These are phyloP conservation scores for Rusavskia elegans DNA, from an alignment of 495 filamentous ascomycete species.

Conservation along the genomic window DNA sequence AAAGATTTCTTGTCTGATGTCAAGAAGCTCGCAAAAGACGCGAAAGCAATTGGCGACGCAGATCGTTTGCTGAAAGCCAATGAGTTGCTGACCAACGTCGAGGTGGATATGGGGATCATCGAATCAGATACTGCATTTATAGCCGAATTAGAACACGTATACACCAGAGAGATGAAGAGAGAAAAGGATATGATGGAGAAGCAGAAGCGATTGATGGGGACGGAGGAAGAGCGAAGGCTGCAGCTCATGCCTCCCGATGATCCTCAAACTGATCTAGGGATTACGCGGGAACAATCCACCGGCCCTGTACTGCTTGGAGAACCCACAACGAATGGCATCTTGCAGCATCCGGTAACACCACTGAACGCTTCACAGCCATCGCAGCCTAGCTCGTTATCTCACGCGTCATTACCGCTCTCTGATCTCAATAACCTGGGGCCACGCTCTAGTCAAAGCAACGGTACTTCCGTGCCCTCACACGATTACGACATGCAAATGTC, in stretches of 20 bases:
- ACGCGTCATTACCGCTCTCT: slow-evolving; percentile 20
- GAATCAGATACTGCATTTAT: slow-evolving; percentile 47
- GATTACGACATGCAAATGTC: slow-evolving; percentile 40
- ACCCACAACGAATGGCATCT: slow-evolving; percentile 29
- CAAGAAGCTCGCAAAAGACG: slow-evolving; percentile 67
- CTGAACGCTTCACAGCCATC: slow-evolving; percentile 33
- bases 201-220: slow-evolving; percentile 35
- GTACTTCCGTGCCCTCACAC: slow-evolving; percentile 45
- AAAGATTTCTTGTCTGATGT: slow-evolving; percentile 80
- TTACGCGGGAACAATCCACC: slow-evolving; percentile 20
- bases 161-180: slow-evolving; percentile 55
- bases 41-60: slow-evolving; percentile 55
- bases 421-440: slow-evolving; percentile 27
- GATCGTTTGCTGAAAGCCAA: slow-evolving; percentile 71
- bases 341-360: slow-evolving; percentile 25
- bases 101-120: slow-evolving; percentile 69
- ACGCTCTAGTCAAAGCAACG: slow-evolving; percentile 42
- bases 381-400: slow-evolving; percentile 18
- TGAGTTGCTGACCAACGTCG: slow-evolving; percentile 78
- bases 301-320: slow-evolving; percentile 49
- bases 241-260: slow-evolving; percentile 20
- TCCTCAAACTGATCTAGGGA: slow-evolving; percentile 29
- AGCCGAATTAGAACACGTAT: slow-evolving; percentile 56
- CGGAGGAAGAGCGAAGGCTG: slow-evolving; percentile 18
- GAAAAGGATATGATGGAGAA: slow-evolving; percentile 49